phyloP scores from a whole-genome alignment of 176 grass and related monocot species.

The Pontederia paniculata region DNA sequence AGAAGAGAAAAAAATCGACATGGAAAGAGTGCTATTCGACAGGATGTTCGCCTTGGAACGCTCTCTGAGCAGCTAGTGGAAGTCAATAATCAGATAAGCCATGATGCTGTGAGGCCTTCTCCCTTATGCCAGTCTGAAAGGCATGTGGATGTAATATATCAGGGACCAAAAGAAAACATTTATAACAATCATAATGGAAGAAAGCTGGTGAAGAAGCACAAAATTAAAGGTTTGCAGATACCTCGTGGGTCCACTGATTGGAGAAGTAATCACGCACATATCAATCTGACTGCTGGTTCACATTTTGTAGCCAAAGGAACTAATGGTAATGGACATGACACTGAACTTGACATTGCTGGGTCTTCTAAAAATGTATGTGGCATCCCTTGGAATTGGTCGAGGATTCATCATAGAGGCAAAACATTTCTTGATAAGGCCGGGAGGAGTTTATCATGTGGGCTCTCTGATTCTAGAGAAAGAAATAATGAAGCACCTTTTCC shows the following conservation, averaged over 20 bases:
- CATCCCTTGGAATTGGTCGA: slow-evolving; percentile 97
- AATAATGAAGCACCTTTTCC: slow-evolving; percentile 35
- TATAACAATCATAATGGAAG: neutral
- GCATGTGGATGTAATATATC: neutral
- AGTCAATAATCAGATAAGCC: neutral
- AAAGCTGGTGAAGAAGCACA: slow-evolving; percentile 18
- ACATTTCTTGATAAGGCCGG: slow-evolving; percentile 83
- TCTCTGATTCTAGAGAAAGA: slow-evolving; percentile 62
- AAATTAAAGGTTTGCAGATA: slow-evolving; percentile 13
- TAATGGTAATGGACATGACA: slow-evolving; percentile 17
- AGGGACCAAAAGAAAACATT: neutral
- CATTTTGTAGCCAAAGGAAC: slow-evolving; percentile 8
- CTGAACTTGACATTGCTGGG: slow-evolving; percentile 31
- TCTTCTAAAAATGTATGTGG: slow-evolving; percentile 65
- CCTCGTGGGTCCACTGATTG: slow-evolving; percentile 22
- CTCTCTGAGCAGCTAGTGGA: neutral
- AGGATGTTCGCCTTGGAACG: neutral
- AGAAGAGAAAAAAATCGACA: neutral
- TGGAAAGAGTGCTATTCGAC: neutral
- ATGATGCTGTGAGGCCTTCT: neutral
- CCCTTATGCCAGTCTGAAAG: neutral
- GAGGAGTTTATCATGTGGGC: slow-evolving; percentile 83
- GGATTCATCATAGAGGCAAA: slow-evolving; percentile 86
- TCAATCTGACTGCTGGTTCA: neutral
- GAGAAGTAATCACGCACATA: neutral